Evolutionary conservation across 2,329 filamentous ascomycete genomes (phyloP).

Genomic region (Diplodia mutila): DNA sequence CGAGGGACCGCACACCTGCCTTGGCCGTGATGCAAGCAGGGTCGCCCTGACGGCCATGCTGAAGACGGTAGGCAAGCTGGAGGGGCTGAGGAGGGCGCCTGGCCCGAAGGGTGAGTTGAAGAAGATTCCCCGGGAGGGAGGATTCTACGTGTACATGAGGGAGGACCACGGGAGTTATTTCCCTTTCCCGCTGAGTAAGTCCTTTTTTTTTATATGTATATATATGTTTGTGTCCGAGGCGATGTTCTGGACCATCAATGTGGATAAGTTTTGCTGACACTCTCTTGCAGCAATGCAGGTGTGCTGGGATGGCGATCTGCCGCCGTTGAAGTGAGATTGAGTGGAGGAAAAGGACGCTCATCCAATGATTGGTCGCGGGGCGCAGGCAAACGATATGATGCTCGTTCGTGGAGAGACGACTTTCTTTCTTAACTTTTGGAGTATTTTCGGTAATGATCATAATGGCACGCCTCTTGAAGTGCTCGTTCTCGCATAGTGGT

Average conservation of each 20-base stretch:
- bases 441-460: too few species aligned
- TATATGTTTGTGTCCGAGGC: constrained; percentile 27
- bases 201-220: constrained; percentile 32
- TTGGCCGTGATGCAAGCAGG: constrained; percentile 64
- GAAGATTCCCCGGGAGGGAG: constrained; percentile 56
- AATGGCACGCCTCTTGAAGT: too few species aligned
- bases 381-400: too few species aligned
- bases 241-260: too few species aligned
- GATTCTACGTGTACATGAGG: constrained; percentile 30
- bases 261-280: constrained; percentile 27
- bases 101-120: constrained; percentile 70
- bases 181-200: constrained; percentile 32
- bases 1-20: constrained; percentile 63
- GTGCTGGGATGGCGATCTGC: constrained; percentile 30
- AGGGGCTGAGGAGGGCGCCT: constrained; percentile 63
- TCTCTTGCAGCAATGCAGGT: constrained; percentile 34
- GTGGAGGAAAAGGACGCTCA: not conserved
- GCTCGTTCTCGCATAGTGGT: too few species aligned
- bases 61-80: constrained; percentile 64
- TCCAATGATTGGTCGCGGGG: too few species aligned
- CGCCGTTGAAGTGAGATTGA: constrained; percentile 13
- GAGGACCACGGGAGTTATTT: constrained; percentile 32
- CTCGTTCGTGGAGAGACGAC: too few species aligned
- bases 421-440: too few species aligned
- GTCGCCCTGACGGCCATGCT: constrained; percentile 70